Percentiles rank a stretch among this genome's conserved stretches.
These are phyloP conservation scores for Fusarium sp. DNA, from an alignment of 2,329 filamentous ascomycete species.

Conservation along the genomic window DNA sequence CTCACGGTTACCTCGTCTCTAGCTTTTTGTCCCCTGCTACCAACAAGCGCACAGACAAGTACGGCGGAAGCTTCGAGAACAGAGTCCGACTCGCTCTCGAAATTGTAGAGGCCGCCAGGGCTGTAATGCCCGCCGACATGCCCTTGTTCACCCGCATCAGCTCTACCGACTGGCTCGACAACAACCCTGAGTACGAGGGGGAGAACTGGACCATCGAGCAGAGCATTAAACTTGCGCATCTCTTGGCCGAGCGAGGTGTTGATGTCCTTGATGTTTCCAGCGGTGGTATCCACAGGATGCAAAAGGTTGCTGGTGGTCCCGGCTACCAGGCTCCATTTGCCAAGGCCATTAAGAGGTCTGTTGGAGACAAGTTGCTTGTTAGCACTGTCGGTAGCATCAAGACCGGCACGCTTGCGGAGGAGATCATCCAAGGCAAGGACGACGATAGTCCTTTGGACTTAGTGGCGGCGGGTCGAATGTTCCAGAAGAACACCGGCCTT, in stretches of 20 bases:
- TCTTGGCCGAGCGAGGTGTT: constrained; percentile 73
- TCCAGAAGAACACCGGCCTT: not conserved
- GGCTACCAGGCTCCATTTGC: not conserved
- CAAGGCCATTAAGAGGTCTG: not conserved
- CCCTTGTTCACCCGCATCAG: constrained; percentile 78
- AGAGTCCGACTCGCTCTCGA: constrained; percentile 75
- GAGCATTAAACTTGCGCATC: constrained; percentile 69
- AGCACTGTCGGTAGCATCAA: not conserved
- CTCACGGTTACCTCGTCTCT: constrained; percentile 81
- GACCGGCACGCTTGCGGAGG: not conserved
- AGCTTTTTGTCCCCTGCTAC: constrained; percentile 74
- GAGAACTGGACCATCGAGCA: constrained; percentile 77
- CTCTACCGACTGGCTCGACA: constrained; percentile 61
- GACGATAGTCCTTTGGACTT: not conserved
- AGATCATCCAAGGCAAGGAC: not conserved
- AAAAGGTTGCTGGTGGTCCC: not conserved
- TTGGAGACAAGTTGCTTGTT: not conserved
- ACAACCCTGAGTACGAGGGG: constrained; percentile 72
- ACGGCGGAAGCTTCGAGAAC: constrained; percentile 78
- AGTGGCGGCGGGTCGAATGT: not conserved
- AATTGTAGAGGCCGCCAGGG: constrained; percentile 72
- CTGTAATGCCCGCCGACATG: constrained; percentile 72
- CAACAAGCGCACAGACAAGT: constrained; percentile 75
- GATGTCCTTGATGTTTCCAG: constrained; percentile 79
- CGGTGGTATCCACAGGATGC: not conserved